Percentiles rank a stretch among this genome's conserved stretches.
These are phyloP conservation scores for Pseudoturritis turrita DNA, from an alignment of 345 rosid species.

Conservation along the genomic window DNA sequence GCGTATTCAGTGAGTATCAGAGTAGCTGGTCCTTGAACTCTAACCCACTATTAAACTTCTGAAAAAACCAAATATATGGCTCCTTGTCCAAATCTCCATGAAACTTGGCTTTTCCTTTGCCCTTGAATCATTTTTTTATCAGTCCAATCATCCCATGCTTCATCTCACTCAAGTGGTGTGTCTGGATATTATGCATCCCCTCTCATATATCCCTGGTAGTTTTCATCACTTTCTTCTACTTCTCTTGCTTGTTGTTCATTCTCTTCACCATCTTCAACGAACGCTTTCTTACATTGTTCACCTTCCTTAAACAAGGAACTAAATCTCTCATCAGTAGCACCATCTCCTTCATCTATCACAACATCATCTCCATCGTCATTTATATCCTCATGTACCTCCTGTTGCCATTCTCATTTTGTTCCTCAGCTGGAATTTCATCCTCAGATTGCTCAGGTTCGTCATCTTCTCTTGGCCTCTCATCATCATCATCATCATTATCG, in stretches of 20 bases:
- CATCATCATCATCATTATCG: too few relatives aligned
- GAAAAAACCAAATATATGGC: neutral
- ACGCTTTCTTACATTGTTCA: too few relatives aligned
- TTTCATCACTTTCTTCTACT: neutral
- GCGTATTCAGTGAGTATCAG: neutral
- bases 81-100: neutral
- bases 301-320: too few relatives aligned
- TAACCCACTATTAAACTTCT: neutral
- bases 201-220: neutral
- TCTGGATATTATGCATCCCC: neutral
- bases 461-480: too few relatives aligned
- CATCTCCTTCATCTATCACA: too few relatives aligned
- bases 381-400: too few relatives aligned
- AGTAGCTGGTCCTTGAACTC: neutral
- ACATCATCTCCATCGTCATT: too few relatives aligned
- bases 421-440: too few relatives aligned
- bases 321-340: too few relatives aligned
- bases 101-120: neutral
- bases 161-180: neutral
- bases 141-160: neutral
- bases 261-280: neutral
- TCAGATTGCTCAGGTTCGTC: too few relatives aligned
- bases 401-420: too few relatives aligned
- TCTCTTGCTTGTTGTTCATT: neutral
- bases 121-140: neutral